Conservation (phyloP, 345 rosid genomes). For the Eutrema yunnanense region DNA sequence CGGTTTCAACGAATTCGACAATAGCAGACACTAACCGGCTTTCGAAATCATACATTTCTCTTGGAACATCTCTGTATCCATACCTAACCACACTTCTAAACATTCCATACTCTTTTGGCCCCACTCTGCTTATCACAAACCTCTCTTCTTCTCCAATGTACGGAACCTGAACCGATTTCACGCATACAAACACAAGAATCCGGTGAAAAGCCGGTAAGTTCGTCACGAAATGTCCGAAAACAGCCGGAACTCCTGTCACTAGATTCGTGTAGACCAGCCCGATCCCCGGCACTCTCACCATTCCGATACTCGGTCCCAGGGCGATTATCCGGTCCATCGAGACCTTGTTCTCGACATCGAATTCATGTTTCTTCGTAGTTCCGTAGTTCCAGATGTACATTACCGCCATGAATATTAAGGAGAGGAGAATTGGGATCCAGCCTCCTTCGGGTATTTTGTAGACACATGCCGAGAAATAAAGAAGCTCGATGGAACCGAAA, state of each 20-base stretch:
- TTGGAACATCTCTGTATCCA: slow-evolving; percentile 75
- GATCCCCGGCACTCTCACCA: slow-evolving; percentile 83
- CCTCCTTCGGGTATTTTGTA: slow-evolving; percentile 73
- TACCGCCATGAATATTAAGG: slow-evolving; percentile 44
- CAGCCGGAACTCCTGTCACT: slow-evolving; percentile 71
- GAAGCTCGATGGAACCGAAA: slow-evolving; percentile 64
- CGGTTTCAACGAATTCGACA: slow-evolving; percentile 46
- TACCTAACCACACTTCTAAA: slow-evolving; percentile 79
- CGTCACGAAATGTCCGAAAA: slow-evolving; percentile 81
- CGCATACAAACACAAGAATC: slow-evolving; percentile 70
- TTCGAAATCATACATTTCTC: slow-evolving; percentile 70
- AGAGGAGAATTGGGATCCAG: slow-evolving; percentile 70
- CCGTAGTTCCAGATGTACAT: slow-evolving; percentile 93
- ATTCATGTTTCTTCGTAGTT: slow-evolving; percentile 64
- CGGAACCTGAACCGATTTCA: slow-evolving; percentile 79
- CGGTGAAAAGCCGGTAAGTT: slow-evolving; percentile 77
- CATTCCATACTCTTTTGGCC: slow-evolving; percentile 71
- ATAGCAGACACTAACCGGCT: slow-evolving; percentile 47
- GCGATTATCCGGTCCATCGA: slow-evolving; percentile 60
- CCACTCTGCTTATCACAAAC: slow-evolving; percentile 59
- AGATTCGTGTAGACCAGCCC: slow-evolving; percentile 69
- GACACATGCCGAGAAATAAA: slow-evolving; percentile 58
- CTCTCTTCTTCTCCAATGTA: slow-evolving; percentile 52
- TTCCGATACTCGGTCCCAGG: slow-evolving; percentile 72
- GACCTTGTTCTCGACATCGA: slow-evolving; percentile 73